phyloP scores from a whole-genome alignment of 1,139 yeast species.

The Geotrichum siamense region DNA sequence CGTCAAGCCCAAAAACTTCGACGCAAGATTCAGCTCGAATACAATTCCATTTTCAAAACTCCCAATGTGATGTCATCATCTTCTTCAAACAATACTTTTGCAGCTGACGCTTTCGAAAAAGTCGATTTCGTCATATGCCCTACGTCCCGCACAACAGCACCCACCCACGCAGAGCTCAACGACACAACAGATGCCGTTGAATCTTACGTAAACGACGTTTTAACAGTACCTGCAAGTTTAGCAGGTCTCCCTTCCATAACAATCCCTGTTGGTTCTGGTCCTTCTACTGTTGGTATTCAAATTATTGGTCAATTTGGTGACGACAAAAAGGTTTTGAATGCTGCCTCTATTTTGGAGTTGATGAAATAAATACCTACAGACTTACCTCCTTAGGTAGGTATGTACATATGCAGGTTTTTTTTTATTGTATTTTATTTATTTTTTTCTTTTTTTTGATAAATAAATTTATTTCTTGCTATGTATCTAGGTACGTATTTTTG shows the following conservation, averaged over 20 bases:
- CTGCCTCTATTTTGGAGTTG: slow-evolving; percentile 29
- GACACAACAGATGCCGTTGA: slow-evolving; percentile 42
- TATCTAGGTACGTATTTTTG: no score
- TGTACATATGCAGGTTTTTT: no score
- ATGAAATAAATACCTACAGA: no score
- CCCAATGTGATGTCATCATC: slow-evolving; percentile 40
- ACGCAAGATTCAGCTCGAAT: slow-evolving; percentile 51
- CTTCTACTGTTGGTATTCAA: slow-evolving; percentile 56
- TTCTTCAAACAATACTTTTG: slow-evolving; percentile 13
- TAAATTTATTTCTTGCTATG: no score
- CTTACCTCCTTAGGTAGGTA: no score
- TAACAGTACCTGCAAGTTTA: slow-evolving; percentile 84
- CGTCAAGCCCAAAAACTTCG: slow-evolving; percentile 68
- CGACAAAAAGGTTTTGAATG: slow-evolving; percentile 54
- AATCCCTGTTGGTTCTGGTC: slow-evolving; percentile 47
- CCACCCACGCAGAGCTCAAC: slow-evolving; percentile 36
- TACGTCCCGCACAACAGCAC: slow-evolving; percentile 58
- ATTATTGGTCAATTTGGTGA: slow-evolving; percentile 81
- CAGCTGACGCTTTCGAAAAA: slow-evolving; percentile 25
- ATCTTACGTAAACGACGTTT: slow-evolving; percentile 69
- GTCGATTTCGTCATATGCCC: slow-evolving; percentile 74
- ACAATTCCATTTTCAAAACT: slow-evolving; percentile 53
- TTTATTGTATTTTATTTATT: no score
- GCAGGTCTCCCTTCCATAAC: slow-evolving; percentile 86
- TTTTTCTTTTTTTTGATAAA: no score